Evolutionary conservation across 192 early-diverging fungal species (phyloP).

Genomic region (Backusella mclennaniae): DNA sequence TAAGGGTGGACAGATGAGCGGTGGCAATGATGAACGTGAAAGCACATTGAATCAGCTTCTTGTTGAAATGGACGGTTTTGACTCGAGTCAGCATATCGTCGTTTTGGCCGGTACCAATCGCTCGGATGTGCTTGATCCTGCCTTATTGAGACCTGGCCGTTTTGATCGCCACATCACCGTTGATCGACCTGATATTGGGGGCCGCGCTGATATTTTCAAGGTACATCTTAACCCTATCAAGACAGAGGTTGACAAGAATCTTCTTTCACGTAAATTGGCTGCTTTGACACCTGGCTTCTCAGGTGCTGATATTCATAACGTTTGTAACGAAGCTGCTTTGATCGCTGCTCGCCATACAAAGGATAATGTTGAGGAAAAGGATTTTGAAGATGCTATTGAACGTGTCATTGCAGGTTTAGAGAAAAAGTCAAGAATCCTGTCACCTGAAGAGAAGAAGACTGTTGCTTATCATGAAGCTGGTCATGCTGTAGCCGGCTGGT

Average conservation of each 20-base stretch:
- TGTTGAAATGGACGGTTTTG: constrained; percentile 99
- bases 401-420: constrained; percentile 97
- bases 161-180: constrained; percentile 98
- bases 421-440: constrained; percentile 94
- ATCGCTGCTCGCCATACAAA: constrained; percentile 87
- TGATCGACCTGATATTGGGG: constrained; percentile 95
- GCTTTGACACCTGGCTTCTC: constrained; percentile 97
- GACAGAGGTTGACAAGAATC: constrained; percentile 79
- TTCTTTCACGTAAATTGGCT: constrained; percentile 81
- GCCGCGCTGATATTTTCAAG: constrained; percentile 92
- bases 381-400: constrained; percentile 98
- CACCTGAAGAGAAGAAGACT: constrained; percentile 96
- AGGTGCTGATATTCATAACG: constrained; percentile 96
- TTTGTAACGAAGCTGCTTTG: constrained; percentile 98
- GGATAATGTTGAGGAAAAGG: constrained; percentile 72
- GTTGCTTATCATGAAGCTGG: constrained; percentile 99
- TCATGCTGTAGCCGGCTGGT: constrained; percentile 98
- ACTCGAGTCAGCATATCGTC: constrained; percentile 83
- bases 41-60: constrained; percentile 95
- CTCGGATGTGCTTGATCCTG: constrained; percentile 96
- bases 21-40: constrained; percentile 98
- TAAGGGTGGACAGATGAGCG: constrained; percentile 69
- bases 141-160: constrained; percentile 92
- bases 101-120: constrained; percentile 98
- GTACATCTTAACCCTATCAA: constrained; percentile 92